Evolutionary conservation across 331 rosid genomes (phyloP), one percentile per base, ranked within the genome.

Genomic region (Ulmus americana): DNA sequence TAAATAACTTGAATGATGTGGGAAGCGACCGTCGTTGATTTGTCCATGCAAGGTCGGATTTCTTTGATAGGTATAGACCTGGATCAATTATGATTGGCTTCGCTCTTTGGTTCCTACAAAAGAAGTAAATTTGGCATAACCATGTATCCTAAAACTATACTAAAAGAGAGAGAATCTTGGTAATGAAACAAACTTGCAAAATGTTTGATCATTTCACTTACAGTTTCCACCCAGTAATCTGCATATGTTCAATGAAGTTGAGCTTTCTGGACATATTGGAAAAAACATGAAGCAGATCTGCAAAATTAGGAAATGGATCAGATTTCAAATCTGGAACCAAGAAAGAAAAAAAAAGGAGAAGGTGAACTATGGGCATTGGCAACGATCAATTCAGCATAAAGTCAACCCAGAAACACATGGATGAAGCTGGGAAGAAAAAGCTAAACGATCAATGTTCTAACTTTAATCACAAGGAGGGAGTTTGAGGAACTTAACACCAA

Each of bases 61-160:
- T 94, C 83, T 84, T 94, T 44, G 99, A 87, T 49, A 87, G 73
- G 84, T 94, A 94, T 59, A 94, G 91, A 9, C 95, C 99, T 13
- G 97, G 99, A 75, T 94, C 99, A 15, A 87, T 61, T 71, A 90
- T 90, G 83, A 94, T 82, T 0, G 95, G 99, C 74, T 81, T 94
- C 54, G 88, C 99, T 81, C 99, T 81, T 58, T 90, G 97, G 74
- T 81, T 83, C 81, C 99, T 94, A 79, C 68, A 75, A 74, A 65
- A 46, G 18, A 63, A 72, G 14, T 47, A 58, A 28, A 68, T 12
- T 64, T 6, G 61, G 64, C 35, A 55, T 35, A 59, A 69, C 55
- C 55, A 56, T 66, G 28, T 64, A 52, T 70, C 67, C 39, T 12
- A 5, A 54, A 10, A 54, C 40, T 18, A 45, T 60, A 58, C n/a